Evolutionary conservation across 1,284 basidiomycete genomes (phyloP).

Genomic region (Boletellus deceptivus): DNA sequence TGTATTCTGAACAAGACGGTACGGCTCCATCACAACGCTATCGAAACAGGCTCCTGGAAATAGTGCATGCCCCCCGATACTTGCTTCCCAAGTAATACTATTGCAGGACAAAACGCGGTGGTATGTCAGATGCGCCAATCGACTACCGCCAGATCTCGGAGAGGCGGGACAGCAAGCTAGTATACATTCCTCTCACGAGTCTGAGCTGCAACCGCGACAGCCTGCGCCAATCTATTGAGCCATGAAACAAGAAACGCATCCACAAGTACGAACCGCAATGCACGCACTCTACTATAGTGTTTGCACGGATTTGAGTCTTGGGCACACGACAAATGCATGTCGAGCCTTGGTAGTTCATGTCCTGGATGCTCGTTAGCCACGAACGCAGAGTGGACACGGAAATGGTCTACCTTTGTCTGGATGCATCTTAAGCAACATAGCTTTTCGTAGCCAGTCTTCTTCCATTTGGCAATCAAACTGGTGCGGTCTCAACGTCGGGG

Average conservation of each 20-base stretch:
- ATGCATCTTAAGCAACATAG: constrained; percentile 97
- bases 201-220: constrained; percentile 82
- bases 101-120: too few relatives aligned
- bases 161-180: background rate
- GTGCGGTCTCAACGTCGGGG: constrained; percentile 8
- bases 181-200: constrained; percentile 50
- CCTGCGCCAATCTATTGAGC: constrained; percentile 41
- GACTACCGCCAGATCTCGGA: background rate
- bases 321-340: constrained; percentile 98
- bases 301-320: constrained; percentile 87
- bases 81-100: too few relatives aligned
- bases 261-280: constrained; percentile 79
- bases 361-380: constrained; percentile 46
- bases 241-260: constrained; percentile 7
- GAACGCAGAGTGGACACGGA: constrained; percentile 6
- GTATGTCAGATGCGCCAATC: background rate
- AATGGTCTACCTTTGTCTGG: constrained; percentile 74
- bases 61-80: too few relatives aligned
- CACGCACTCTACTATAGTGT: constrained; percentile 95
- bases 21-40: too few relatives aligned
- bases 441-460: constrained; percentile 98
- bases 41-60: too few relatives aligned
- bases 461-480: constrained; percentile 99
- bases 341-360: constrained; percentile 99
- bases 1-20: too few relatives aligned